Evolutionary conservation across 345 rosid species (phyloP), one percentile per base, ranked within the genome.

Genomic region (Aethionema arabicum): DNA sequence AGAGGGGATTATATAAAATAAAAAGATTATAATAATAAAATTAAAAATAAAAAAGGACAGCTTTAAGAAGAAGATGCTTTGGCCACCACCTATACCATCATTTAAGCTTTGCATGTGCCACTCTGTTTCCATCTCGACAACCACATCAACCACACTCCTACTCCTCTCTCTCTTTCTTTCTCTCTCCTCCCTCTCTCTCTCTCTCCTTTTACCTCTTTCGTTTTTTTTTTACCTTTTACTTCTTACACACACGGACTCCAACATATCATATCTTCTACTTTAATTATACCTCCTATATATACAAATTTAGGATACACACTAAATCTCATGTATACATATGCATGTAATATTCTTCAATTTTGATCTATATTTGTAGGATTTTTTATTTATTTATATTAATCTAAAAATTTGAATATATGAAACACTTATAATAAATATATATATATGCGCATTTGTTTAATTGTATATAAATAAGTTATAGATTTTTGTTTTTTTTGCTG

Each of bases 31-130:
- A 56, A 56, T 56, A 38, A n/a, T n/a, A 45, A 32, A 45, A 39
- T 7, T 47, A 56, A 47, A 66, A 59, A 70, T 39, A 71, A 72
- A 66, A 66, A 66, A 65, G 66, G 76, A 65, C 71, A 65, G 76
- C 62, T 65, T 72, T 65, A 72, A 58, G 70, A 69, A 12, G 44
- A 12, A 72, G 66, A 65, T 72, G 76, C 76, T 65, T 72, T 72
- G 70, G 70, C 70, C 66, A 65, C 70, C 70, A 65, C 70, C 21
- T 65, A 59, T 52, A 72, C 71, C 76, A 72, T 72, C 76, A 72
- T 72, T 65, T 65, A 72, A 65, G 76, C 76, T 72, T 65, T 72
- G 71, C 76, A 72, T 72, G 76, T 72, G 76, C 76, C 76, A 65
- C 76, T 65, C 76, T 72, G 71, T 63, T 63, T 56, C 65, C 67